These are phyloP conservation scores for Ophiostoma ulmi DNA, from an alignment of 2,329 filamentous ascomycete genomes.

Conservation along the genomic window DNA sequence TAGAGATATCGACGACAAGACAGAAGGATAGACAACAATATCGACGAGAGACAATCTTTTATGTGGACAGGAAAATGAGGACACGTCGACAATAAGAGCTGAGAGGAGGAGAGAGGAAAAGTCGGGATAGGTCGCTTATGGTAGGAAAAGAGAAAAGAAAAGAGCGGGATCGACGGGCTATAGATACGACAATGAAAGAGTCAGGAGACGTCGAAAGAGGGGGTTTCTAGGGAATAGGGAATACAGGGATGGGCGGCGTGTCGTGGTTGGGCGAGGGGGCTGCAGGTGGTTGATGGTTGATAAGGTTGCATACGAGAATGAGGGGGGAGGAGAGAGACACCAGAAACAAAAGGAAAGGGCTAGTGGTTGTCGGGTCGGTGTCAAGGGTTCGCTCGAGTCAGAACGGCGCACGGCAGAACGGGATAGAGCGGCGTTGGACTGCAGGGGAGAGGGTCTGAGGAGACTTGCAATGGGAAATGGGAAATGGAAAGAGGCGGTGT, in stretches of 20 bases:
- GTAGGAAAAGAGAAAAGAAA: not conserved
- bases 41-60: not conserved
- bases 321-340: not conserved
- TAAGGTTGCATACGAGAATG: constrained; percentile 5
- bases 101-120: not conserved
- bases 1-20: constrained; percentile 6
- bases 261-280: constrained; percentile 1
- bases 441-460: not conserved
- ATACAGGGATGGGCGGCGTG: constrained; percentile 9
- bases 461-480: not conserved
- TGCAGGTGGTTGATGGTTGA: not conserved
- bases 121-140: not conserved
- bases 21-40: not conserved
- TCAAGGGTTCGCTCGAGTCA: constrained; percentile 2
- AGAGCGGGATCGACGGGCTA: constrained; percentile 3
- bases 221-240: not conserved
- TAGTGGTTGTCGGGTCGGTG: constrained; percentile 12
- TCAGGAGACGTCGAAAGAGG: not conserved
- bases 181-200: not conserved
- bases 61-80: not conserved
- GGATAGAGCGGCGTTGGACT: not conserved
- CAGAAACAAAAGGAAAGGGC: not conserved
- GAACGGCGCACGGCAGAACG: constrained; percentile 15
- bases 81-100: constrained; percentile 8
- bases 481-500: constrained; percentile 19